Percentiles rank a stretch among this genome's conserved stretches.
phyloP scores from a whole-genome alignment of 805 yeast species.

The Metschnikowia shivogae region DNA sequence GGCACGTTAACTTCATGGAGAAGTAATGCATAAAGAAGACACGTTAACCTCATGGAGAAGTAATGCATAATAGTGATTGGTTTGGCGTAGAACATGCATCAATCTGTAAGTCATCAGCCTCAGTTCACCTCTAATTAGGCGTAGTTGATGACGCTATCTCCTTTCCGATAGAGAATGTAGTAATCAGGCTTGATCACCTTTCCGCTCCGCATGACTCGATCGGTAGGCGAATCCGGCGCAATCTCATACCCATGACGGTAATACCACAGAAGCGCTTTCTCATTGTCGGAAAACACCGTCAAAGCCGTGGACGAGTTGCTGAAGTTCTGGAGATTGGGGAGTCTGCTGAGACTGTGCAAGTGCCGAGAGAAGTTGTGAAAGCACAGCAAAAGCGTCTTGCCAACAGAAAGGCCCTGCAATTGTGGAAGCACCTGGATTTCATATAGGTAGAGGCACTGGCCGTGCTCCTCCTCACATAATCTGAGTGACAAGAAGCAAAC shows the following conservation, averaged over 20 bases:
- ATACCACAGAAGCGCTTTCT: slow-evolving; percentile 43
- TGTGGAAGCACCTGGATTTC: slow-evolving; percentile 48
- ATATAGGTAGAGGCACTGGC: slow-evolving; percentile 44
- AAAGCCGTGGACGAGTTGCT: slow-evolving; percentile 30
- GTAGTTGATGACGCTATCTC: too few relatives aligned
- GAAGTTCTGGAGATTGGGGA: slow-evolving; percentile 8
- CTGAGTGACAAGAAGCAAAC: slow-evolving; percentile 47
- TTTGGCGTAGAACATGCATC: too few relatives aligned
- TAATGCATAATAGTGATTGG: not conserved
- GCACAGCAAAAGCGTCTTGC: slow-evolving; percentile 32
- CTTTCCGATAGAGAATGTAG: slow-evolving; percentile 26
- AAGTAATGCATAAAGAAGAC: not conserved
- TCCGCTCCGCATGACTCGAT: slow-evolving; percentile 38
- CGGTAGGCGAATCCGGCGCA: slow-evolving; percentile 43
- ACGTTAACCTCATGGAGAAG: slow-evolving; percentile 8
- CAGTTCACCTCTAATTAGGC: too few relatives aligned
- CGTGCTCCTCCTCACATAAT: slow-evolving; percentile 37
- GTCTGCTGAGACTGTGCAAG: not conserved
- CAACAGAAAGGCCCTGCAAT: slow-evolving; percentile 35
- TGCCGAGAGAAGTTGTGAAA: slow-evolving; percentile 28
- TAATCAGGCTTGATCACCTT: slow-evolving; percentile 40
- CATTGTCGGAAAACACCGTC: slow-evolving; percentile 50
- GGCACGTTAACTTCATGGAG: slow-evolving; percentile 19
- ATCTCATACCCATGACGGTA: slow-evolving; percentile 32
- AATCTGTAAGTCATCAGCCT: too few relatives aligned